Evolutionary conservation across 352 stramenopile genomes (phyloP).

Genomic region (Elongisporangium senticosum): DNA sequence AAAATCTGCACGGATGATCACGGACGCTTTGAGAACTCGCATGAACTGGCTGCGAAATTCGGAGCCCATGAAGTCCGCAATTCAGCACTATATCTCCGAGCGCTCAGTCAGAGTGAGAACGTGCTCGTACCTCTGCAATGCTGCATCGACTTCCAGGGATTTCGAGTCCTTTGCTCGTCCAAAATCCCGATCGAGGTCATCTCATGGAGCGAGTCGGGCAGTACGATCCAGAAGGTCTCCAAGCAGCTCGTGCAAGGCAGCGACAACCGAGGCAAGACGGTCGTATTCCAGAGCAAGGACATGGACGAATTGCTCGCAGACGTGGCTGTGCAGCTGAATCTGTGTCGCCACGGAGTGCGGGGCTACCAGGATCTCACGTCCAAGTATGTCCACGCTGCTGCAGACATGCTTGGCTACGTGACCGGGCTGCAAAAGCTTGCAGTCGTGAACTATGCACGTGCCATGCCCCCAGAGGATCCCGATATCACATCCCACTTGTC

Average conservation of each 20-base stretch:
- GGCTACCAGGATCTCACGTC: slow-evolving; percentile 86
- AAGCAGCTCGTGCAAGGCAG: slow-evolving; percentile 86
- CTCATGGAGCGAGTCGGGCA: slow-evolving; percentile 55
- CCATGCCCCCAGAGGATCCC: slow-evolving; percentile 87
- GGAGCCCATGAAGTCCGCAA: slow-evolving; percentile 77
- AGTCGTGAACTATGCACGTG: slow-evolving; percentile 80
- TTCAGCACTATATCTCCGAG: slow-evolving; percentile 68
- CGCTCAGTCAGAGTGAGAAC: slow-evolving; percentile 21
- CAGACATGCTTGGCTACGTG: slow-evolving; percentile 80
- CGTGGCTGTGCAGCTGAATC: slow-evolving; percentile 66
- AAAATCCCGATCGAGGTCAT: slow-evolving; percentile 81
- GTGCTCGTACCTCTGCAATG: slow-evolving; percentile 73
- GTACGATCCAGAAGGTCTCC: slow-evolving; percentile 44
- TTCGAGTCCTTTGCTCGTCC: slow-evolving; percentile 78
- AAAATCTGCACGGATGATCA: slow-evolving; percentile 89
- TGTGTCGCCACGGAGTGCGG: slow-evolving; percentile 79
- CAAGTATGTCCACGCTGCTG: slow-evolving; percentile 70
- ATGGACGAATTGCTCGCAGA: slow-evolving; percentile 62
- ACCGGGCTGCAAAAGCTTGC: slow-evolving; percentile 47
- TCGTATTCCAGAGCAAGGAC: slow-evolving; percentile 76
- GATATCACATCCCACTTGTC: slow-evolving; percentile 69
- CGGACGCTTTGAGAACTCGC: slow-evolving; percentile 84
- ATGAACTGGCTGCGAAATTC: slow-evolving; percentile 86
- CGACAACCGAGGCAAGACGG: slow-evolving; percentile 73
- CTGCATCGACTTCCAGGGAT: slow-evolving; percentile 86